Base-by-base conservation (phyloP, 768 basidiomycete species). In the Paxillus rubicundulus region DNA sequence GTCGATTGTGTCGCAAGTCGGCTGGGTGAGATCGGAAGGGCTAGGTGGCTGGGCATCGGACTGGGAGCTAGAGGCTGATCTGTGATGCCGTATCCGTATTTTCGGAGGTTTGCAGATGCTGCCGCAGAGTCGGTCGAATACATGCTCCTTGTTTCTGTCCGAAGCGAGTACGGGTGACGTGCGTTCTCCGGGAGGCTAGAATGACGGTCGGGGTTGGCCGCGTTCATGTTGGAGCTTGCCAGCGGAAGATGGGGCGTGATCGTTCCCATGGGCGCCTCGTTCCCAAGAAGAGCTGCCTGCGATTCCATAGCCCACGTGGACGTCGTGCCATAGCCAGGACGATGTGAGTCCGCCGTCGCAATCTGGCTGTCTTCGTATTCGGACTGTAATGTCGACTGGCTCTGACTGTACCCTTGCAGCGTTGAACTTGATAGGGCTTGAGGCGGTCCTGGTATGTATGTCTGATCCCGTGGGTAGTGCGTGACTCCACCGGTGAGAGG, bases 91-190 rank as follows among this genome's bases (percentile, higher is more conserved):
- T 69, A 62, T 8, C 61, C 58, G 41, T 69, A 63, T 43, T 61
- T 65, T 47, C 47, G 55, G 46, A 62, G 9, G 43, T 64, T 67
- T 36, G 67, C 56, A 9, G 60, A 57, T 2, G 62, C 59, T 1
- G 47, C 57, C 2, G 56, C 39, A 1, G 66, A 63, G 12, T 64
- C 61, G 1, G 61, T 57, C 38, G 68, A 68, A 34, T 68, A 68
- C 10, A 58, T 9, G 52, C 63, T 70, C 0, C 56, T 59, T 12
- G 59, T 55, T 13, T 63, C 50, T 5, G 54, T 37, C 13, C n/a
- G 47, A n/a, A 56, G 28, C 5, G 56, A 49, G 18, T 37, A 37
- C 7, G 50, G 49, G 18, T 38, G 21, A 9, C 30, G 46, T 5
- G 48, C 9, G 20, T 46, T 49, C 18, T 9, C 10, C 5, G 20